These are phyloP conservation scores for Thymus quinquecostatus DNA, from an alignment of 257 asterid species.

Conservation along the genomic window DNA sequence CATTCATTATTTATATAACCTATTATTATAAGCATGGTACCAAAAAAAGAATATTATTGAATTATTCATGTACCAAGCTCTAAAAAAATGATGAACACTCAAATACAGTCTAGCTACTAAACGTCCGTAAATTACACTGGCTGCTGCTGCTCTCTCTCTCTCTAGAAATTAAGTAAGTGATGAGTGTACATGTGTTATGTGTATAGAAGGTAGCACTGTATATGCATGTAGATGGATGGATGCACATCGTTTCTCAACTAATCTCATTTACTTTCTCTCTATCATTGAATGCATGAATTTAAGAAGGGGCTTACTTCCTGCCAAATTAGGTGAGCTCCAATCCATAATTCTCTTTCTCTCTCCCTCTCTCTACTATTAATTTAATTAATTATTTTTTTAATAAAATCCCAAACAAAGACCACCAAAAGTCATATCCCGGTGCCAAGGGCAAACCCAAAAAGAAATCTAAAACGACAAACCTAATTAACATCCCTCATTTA, in stretches of 20 bases:
- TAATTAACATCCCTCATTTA: background rate
- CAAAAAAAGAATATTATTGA: background rate
- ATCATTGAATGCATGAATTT: constrained; percentile 51
- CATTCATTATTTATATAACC: too few species aligned
- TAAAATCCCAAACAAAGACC: background rate
- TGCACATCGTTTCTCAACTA: constrained; percentile 49
- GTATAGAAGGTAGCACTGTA: background rate
- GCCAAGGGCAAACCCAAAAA: background rate
- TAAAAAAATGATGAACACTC: background rate
- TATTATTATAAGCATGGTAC: background rate
- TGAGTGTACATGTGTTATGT: too few species aligned
- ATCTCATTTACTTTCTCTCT: constrained; percentile 41
- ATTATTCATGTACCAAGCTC: background rate
- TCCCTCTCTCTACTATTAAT: background rate
- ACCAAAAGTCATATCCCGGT: constrained; percentile 4
- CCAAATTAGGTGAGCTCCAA: constrained; percentile 54
- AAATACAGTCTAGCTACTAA: background rate
- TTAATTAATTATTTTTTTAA: background rate
- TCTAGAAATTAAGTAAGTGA: background rate
- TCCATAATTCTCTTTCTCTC: background rate
- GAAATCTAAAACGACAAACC: background rate
- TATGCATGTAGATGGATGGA: constrained; percentile 13
- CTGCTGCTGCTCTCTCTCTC: background rate
- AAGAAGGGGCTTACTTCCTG: constrained; percentile 48
- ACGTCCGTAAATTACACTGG: background rate